These are phyloP conservation scores for Mallotus nudiflorus DNA, from an alignment of 345 rosid species.

Conservation along the genomic window DNA sequence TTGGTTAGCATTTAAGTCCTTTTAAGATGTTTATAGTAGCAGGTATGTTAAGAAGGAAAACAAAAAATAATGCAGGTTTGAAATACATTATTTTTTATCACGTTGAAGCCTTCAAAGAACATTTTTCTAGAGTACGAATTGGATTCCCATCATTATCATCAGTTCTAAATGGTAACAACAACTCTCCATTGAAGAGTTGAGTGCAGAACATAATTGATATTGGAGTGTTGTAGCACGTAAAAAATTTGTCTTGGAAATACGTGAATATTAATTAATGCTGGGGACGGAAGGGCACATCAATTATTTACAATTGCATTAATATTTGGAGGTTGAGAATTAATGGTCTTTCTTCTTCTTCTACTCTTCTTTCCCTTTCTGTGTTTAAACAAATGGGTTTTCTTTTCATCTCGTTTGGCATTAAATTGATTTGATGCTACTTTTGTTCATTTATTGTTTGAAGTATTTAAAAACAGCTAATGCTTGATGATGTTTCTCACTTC, in stretches of 20 bases:
- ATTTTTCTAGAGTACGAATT: neutral
- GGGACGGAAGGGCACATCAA: neutral
- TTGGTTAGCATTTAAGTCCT: neutral
- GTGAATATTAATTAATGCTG: slow-evolving; percentile 7
- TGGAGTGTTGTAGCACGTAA: slow-evolving; percentile 13
- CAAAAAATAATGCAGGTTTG: no score
- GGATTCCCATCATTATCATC: neutral
- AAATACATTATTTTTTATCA: neutral
- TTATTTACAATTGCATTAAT: neutral
- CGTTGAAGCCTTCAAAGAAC: neutral
- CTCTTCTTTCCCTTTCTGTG: no score
- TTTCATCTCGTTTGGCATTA: neutral
- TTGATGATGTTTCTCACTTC: neutral
- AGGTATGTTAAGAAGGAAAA: no score
- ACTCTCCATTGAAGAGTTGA: neutral
- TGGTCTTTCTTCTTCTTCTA: no score
- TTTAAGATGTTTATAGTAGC: neutral
- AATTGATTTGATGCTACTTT: neutral
- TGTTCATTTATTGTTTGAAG: neutral
- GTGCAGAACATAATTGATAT: neutral
- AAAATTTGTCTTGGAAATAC: slow-evolving; percentile 15
- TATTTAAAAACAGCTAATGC: neutral
- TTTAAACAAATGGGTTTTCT: no score
- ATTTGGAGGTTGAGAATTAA: slow-evolving; percentile 10
- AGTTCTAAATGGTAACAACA: neutral